phyloP scores from a whole-genome alignment of 768 basidiomycete genomes.

The Serendipita sp. region DNA sequence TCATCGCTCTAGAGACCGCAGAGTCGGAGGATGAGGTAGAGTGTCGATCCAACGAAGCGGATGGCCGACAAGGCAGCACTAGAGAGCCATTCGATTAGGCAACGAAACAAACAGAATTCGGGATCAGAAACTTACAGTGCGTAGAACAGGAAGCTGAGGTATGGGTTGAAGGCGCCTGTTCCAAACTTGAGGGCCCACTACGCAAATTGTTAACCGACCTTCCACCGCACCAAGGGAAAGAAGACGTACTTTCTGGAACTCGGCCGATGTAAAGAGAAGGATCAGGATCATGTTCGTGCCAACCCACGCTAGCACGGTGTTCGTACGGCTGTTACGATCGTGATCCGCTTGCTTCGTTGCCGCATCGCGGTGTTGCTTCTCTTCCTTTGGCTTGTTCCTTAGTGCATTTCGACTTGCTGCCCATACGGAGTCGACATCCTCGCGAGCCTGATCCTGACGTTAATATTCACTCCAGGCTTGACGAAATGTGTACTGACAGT shows the following conservation, averaged over 20 bases:
- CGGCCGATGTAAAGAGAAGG: slow-evolving; percentile 21
- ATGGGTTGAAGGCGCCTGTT: slow-evolving; percentile 67
- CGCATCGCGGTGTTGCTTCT: slow-evolving; percentile 70
- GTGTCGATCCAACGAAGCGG: slow-evolving; percentile 60
- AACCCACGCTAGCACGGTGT: slow-evolving; percentile 70
- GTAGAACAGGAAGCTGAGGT: slow-evolving; percentile 68
- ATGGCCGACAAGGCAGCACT: slow-evolving; percentile 68
- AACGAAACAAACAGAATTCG: background rate
- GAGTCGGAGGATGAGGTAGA: slow-evolving; percentile 66
- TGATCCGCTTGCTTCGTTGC: slow-evolving; percentile 81
- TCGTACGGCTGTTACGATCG: slow-evolving; percentile 69
- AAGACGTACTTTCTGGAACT: slow-evolving; percentile 9
- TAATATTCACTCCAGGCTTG: background rate
- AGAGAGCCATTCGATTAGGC: background rate
- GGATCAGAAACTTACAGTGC: slow-evolving; percentile 27
- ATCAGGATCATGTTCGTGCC: slow-evolving; percentile 61
- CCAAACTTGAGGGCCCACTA: slow-evolving; percentile 16
- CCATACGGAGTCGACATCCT: slow-evolving; percentile 85
- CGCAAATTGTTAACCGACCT: slow-evolving; percentile 48
- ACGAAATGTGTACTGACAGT: slow-evolving; percentile 27
- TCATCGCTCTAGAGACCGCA: slow-evolving; percentile 35
- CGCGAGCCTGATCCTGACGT: slow-evolving; percentile 24
- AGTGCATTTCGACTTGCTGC: slow-evolving; percentile 54
- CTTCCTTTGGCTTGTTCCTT: slow-evolving; percentile 47
- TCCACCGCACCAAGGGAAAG: background rate